These are phyloP conservation scores for Exophiala sp. DNA, from an alignment of 2,329 filamentous ascomycete species.

Conservation along the genomic window DNA sequence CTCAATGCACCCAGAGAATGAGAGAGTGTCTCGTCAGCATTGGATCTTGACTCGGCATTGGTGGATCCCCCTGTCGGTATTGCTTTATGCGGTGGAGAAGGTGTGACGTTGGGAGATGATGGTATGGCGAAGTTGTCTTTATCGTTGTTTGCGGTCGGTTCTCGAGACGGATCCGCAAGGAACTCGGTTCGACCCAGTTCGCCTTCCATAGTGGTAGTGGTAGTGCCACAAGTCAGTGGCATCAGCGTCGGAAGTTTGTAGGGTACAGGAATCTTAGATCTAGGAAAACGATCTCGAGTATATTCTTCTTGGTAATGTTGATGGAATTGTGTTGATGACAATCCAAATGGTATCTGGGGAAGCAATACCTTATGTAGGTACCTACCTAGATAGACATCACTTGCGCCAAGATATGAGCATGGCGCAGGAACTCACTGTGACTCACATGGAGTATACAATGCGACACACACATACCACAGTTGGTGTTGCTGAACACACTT, in stretches of 20 bases:
- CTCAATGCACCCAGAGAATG: constrained; percentile 7
- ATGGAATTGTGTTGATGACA: too few species aligned
- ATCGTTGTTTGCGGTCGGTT: constrained; percentile 2
- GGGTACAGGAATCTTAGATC: too few species aligned
- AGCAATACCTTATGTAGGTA: too few species aligned
- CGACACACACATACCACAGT: too few species aligned
- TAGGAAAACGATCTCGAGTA: too few species aligned
- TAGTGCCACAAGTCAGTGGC: constrained; percentile 7
- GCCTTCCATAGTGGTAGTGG: constrained; percentile 5
- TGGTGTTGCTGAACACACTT: too few species aligned
- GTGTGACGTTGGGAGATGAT: constrained; percentile 7
- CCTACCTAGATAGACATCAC: too few species aligned
- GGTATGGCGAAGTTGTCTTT: constrained; percentile 5
- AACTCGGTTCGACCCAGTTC: not conserved
- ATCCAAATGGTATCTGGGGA: too few species aligned
- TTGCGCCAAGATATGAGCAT: too few species aligned
- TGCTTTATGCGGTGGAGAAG: constrained; percentile 4
- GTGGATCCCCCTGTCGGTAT: constrained; percentile 1
- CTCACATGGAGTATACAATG: too few species aligned
- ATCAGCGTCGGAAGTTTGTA: constrained; percentile 1
- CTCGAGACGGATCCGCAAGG: not conserved
- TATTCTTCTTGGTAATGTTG: too few species aligned
- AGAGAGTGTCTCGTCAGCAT: constrained; percentile 5
- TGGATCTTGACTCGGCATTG: constrained; percentile 7
- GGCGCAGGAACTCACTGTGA: too few species aligned